phyloP scores from a whole-genome alignment of 1,139 yeast species.

The Trichomonascaceae sp. region DNA sequence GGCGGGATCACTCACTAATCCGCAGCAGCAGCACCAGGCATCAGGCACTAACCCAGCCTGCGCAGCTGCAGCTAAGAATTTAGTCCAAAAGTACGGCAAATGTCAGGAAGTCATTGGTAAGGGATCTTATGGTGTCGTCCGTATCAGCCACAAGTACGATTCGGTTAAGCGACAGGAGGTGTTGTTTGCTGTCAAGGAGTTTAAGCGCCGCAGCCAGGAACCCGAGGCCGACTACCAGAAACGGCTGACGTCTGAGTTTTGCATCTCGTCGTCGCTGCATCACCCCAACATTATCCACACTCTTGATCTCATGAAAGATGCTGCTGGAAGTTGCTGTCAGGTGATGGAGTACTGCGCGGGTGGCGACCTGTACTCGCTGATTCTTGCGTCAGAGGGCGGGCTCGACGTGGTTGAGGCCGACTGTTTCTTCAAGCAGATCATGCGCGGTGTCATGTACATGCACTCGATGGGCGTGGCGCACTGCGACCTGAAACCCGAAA shows the following conservation, averaged over 20 bases:
- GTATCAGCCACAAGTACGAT: constrained; percentile 48
- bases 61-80: constrained; percentile 19
- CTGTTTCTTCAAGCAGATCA: constrained; percentile 84
- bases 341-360: constrained; percentile 96
- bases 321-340: constrained; percentile 86
- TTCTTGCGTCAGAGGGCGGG: constrained; percentile 66
- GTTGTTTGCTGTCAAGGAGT: constrained; percentile 74
- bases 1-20: constrained; percentile 7
- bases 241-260: constrained; percentile 70
- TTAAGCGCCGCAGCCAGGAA: constrained; percentile 46
- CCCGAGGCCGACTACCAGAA: constrained; percentile 47
- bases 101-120: constrained; percentile 72
- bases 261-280: constrained; percentile 69
- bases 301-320: constrained; percentile 75
- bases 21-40: constrained; percentile 22
- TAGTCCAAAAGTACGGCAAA: constrained; percentile 61
- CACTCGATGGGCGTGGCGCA: constrained; percentile 97
- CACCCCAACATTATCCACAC: constrained; percentile 76
- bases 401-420: constrained; percentile 83
- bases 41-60: constrained; percentile 7
- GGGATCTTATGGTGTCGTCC: constrained; percentile 78
- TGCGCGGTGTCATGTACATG: constrained; percentile 88
- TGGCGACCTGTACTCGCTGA: constrained; percentile 81
- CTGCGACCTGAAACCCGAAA: constrained; percentile 91
- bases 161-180: constrained; percentile 32